Evolutionary conservation across 345 rosid species (phyloP).

Genomic region (Toxicodendron radicans): DNA sequence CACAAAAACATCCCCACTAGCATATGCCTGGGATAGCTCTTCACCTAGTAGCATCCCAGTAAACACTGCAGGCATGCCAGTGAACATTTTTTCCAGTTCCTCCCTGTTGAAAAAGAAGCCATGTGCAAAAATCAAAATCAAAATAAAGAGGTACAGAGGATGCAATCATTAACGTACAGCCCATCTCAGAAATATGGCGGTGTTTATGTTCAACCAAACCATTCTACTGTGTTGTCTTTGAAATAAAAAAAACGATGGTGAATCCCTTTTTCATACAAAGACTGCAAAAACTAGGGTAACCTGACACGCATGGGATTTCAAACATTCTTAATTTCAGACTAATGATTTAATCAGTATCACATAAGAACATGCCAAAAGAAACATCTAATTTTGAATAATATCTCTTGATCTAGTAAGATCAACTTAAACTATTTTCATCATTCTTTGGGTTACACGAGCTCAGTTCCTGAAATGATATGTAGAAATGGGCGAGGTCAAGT

Average conservation of each 20-base stretch:
- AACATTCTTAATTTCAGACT: background rate
- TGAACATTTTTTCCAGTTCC: constrained; percentile 78
- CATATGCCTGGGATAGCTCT: constrained; percentile 95
- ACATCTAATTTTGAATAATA: constrained; percentile 8
- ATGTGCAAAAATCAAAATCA: no score
- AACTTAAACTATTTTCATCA: background rate
- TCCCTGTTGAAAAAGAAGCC: constrained; percentile 47
- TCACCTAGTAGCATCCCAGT: constrained; percentile 90
- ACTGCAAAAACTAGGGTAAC: background rate
- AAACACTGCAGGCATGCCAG: constrained; percentile 87
- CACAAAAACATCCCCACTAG: constrained; percentile 91
- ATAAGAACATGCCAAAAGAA: constrained; percentile 3
- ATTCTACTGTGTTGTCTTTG: no score
- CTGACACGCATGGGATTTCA: background rate
- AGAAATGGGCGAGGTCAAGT: background rate
- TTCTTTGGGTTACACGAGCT: background rate
- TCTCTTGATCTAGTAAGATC: background rate
- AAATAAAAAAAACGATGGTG: no score
- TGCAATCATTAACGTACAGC: no score
- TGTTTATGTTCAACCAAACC: no score
- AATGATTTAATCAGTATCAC: background rate
- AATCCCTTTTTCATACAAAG: no score
- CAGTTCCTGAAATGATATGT: background rate
- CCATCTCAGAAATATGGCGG: no score
- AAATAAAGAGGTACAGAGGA: no score